Evolutionary conservation across 805 yeast species (phyloP), one percentile per base, ranked within the genome.

Genomic region (Saccharomycopsis capsularis): DNA sequence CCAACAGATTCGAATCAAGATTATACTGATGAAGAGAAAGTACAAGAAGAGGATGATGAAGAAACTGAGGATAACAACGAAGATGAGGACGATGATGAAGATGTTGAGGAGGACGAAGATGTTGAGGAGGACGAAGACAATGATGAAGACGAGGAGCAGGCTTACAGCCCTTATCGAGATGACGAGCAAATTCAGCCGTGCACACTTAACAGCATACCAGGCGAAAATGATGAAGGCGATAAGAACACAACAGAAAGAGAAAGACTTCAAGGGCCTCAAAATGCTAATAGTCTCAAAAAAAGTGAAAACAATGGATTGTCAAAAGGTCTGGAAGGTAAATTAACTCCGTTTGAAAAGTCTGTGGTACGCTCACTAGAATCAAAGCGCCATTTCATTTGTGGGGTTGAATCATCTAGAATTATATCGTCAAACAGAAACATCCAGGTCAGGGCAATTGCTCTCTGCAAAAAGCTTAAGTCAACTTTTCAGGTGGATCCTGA

Each of bases 401-500:
- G 56, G 64, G 2, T 46, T 57, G 40, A 70, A 69, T 57, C 38
- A 5, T 35, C 42, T 11, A 39, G 27, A 24, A 23, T 40, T 3
- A 44, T 45, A 13, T 40, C 49, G 1, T 69, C 66, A 44, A 44
- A 60, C 2, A 65, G 67, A 1, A 59, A 66, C 42, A 48, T 56
- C 9, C 58, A 41, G 48, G 62, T 51, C 27, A 59, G 71, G 22
- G 74, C 74, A 1, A 29, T 55, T 1, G 70, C 69, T 0, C 55
- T 73, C 1, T 61, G 65, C 19, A 57, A 60, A 4, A 71, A 69
- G 48, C 54, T 74, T 38, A 60, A 58, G 32, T 54, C 58, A 4
- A 63, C 65, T 1, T 75, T 76, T 56, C 70, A 69, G 3, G 63
- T 82, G n/a, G 61, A 64, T n/a, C 74, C 71, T 19, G 71, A 71